phyloP scores from a whole-genome alignment of 305 asterid genomes.

The Ruellia speciosa region DNA sequence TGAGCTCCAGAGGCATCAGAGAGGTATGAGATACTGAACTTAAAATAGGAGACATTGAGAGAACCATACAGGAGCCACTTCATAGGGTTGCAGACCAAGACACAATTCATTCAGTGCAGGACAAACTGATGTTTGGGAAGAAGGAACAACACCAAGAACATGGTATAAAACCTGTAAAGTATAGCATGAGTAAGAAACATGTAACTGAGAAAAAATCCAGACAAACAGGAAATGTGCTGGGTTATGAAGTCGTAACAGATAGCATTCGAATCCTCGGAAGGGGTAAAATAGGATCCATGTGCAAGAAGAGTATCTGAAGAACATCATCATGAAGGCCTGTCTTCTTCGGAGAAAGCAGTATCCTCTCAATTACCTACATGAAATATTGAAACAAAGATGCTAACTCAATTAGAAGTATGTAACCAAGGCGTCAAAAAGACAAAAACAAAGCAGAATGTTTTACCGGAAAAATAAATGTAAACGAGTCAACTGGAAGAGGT shows the following conservation, averaged over 20 bases:
- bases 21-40: background rate
- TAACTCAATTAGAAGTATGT: constrained; percentile 7
- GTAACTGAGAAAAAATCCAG: constrained; percentile 12
- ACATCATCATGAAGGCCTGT: constrained; percentile 86
- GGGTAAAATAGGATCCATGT: constrained; percentile 91
- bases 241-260: constrained; percentile 47
- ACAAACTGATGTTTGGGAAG: constrained; percentile 68
- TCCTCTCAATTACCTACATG: constrained; percentile 76
- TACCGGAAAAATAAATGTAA: constrained; percentile 94
- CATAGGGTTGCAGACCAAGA: constrained; percentile 86
- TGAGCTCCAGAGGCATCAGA: constrained; percentile 20
- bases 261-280: constrained; percentile 91
- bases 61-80: constrained; percentile 80
- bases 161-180: constrained; percentile 76
- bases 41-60: constrained; percentile 7
- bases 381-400: background rate
- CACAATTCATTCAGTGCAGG: constrained; percentile 94
- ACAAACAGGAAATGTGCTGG: background rate
- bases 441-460: constrained; percentile 16
- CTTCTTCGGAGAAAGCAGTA: constrained; percentile 78
- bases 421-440: constrained; percentile 8
- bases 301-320: constrained; percentile 85
- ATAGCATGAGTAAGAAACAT: constrained; percentile 26
- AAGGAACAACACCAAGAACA: constrained; percentile 89
- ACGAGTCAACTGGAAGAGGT: constrained; percentile 93